Base-by-base conservation (phyloP, 345 rosid species). In the Boechera stricta region DNA sequence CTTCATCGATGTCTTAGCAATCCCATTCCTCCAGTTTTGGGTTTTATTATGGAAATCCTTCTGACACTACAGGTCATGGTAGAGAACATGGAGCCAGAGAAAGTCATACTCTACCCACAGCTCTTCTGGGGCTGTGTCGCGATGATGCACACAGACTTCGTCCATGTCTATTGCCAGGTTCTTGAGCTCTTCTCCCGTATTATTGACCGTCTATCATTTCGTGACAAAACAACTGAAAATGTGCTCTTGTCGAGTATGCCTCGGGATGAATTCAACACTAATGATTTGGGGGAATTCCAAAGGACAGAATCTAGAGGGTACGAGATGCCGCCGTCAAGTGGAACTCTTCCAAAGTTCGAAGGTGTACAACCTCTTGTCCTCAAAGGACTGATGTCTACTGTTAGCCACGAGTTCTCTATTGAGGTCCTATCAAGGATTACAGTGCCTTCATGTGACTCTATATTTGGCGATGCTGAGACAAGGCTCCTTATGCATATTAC, bases 81-180 rank as follows among this genome's bases (percentile, higher is more conserved):
- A 75, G 99, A 95, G 83, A 92, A 95, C 79, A 95, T 92, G 99
- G 98, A 95, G 79, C 99, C 98, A 16, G 98, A 91, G 87, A 95
- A 95, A 85, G 91, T 95, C 73, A 95, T 92, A 79, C 91, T 92
- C 36, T 95, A 92, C 77, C 99, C 99, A 26, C 99, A 95, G 78
- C 94, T 95, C 54, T 95, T 95, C 73, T 92, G 98, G 99, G 99
- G 97, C 4, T 91, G 99, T 76, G 96, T 95, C 5, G 99, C 99
- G 38, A 89, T 95, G 98, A 95, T 92, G 99, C 97, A 95, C 82
- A 92, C 99, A 42, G 99, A 95, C 82, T 95, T 92, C 57, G 92
- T 95, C 67, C 97, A 95, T 74, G 96, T 95, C 69, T 95, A 95
- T 83, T 91, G 99, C 81, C 99, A 91, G 83, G 99, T 92, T 45